Evolutionary conservation across 805 yeast genomes (phyloP), one percentile per base, ranked within the genome.

Genomic region (Metschnikowia similis): DNA sequence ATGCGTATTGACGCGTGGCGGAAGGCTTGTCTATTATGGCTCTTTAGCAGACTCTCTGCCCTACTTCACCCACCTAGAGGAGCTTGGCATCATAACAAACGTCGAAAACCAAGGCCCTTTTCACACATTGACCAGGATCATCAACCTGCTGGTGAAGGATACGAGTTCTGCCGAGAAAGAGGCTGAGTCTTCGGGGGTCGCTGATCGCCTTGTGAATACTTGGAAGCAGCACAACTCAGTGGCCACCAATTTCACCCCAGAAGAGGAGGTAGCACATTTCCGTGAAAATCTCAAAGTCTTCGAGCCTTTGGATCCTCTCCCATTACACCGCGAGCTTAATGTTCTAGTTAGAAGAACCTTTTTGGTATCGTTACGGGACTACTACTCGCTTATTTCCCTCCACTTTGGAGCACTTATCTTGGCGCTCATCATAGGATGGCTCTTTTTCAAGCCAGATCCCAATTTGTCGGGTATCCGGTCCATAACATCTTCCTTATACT

Each of bases 341-440:
- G 64, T 71, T 13, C 63, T 73, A 30, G 69, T 76, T 6, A 64
- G 60, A 48, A 58, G 79, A 39, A 63, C 72, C 1, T 64, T 69
- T 37, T 34, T 66, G 3, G 52, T 67, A 1, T 58, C 75, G 10
- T 58, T 63, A 38, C 54, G 79, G 35, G 79, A 75, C 51, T 53
- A 31, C 5, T 42, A 50, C 9, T 66, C 75, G 2, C 61, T 72
- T 27, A 17, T 62, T 3, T 69, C 78, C 0, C 57, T 77, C 30
- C 52, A 72, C 13, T 61, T 72, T 13, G 79, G 78, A 27, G 35
- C 76, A 0, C 47, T 79, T 0, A 55, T 83, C 6, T 66, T 87
- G 53, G 85, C 89, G 0, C 60, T 81, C 2, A 67, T 82, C n/a
- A 67, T 79, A 38, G 96, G 96, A 0, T 87, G 94, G 90, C 76